These are phyloP conservation scores for Bipolaris bicolor DNA, from an alignment of 2,329 filamentous ascomycete species.

Conservation along the genomic window DNA sequence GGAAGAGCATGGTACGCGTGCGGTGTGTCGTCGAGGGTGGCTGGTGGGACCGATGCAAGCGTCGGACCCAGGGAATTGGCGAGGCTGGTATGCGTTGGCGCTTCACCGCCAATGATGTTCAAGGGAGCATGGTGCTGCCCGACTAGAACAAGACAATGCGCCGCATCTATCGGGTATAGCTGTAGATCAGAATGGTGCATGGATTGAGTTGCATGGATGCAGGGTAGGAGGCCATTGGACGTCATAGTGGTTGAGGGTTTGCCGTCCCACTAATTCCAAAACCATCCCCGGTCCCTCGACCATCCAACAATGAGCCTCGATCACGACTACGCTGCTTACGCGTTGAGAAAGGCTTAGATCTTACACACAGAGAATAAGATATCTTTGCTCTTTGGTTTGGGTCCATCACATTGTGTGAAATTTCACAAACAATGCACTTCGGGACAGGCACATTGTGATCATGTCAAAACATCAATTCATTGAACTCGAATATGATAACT, in stretches of 20 bases:
- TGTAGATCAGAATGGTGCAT: not conserved
- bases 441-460: not conserved
- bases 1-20: conserved; percentile 1
- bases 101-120: conserved; percentile 26
- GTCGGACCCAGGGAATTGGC: conserved; percentile 37
- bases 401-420: not conserved
- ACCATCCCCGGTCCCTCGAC: not conserved
- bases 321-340: not conserved
- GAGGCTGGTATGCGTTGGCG: conserved; percentile 46
- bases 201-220: not conserved
- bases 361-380: not conserved
- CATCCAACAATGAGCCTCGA: not conserved
- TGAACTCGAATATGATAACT: not conserved
- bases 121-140: conserved; percentile 22
- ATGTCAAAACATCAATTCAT: not conserved
- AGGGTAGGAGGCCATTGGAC: not conserved
- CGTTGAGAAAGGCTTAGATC: not conserved
- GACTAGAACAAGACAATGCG: conserved; percentile 1
- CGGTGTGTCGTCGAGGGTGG: conserved; percentile 31
- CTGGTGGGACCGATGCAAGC: conserved; percentile 31
- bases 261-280: conserved; percentile 9
- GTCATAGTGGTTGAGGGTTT: conserved; percentile 8
- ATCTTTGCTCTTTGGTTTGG: not conserved
- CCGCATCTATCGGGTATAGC: not conserved
- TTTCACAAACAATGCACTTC: not conserved